These are phyloP conservation scores for Rhizopogon vinicolor DNA, from an alignment of 768 basidiomycete genomes.

Conservation along the genomic window DNA sequence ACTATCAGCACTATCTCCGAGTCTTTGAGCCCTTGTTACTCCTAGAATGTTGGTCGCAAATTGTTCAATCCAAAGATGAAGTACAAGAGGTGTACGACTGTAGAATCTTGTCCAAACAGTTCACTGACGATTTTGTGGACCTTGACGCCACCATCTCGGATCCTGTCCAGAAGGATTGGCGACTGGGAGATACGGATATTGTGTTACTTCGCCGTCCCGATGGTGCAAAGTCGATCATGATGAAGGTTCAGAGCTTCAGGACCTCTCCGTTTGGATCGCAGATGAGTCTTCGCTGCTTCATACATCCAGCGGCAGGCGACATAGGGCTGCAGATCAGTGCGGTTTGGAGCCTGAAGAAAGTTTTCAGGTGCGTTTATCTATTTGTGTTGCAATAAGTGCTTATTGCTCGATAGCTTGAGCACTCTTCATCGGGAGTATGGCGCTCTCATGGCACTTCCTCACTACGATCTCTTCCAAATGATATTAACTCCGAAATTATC, in stretches of 20 bases:
- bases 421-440: slow-evolving; percentile 92
- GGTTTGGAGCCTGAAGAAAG: slow-evolving; percentile 71
- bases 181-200: slow-evolving; percentile 76
- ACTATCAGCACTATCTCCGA: slow-evolving; percentile 61
- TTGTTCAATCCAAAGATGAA: slow-evolving; percentile 74
- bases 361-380: slow-evolving; percentile 58
- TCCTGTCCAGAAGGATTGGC: slow-evolving; percentile 64
- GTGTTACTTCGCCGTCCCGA: slow-evolving; percentile 67
- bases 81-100: slow-evolving; percentile 47
- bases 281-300: slow-evolving; percentile 55
- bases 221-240: slow-evolving; percentile 55
- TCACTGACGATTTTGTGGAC: slow-evolving; percentile 80
- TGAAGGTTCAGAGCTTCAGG: slow-evolving; percentile 58
- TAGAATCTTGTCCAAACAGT: slow-evolving; percentile 64
- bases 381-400: neutral
- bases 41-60: slow-evolving; percentile 89
- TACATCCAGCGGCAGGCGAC: slow-evolving; percentile 37
- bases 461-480: slow-evolving; percentile 71
- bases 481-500: slow-evolving; percentile 69
- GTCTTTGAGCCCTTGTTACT: slow-evolving; percentile 84
- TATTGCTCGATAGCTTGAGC: slow-evolving; percentile 55
- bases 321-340: slow-evolving; percentile 61
- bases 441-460: slow-evolving; percentile 76
- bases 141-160: slow-evolving; percentile 63
- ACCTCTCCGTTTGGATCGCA: slow-evolving; percentile 42